Conservation (phyloP, 371 early-diverging fungal species). For the Mortierella sp. region DNA sequence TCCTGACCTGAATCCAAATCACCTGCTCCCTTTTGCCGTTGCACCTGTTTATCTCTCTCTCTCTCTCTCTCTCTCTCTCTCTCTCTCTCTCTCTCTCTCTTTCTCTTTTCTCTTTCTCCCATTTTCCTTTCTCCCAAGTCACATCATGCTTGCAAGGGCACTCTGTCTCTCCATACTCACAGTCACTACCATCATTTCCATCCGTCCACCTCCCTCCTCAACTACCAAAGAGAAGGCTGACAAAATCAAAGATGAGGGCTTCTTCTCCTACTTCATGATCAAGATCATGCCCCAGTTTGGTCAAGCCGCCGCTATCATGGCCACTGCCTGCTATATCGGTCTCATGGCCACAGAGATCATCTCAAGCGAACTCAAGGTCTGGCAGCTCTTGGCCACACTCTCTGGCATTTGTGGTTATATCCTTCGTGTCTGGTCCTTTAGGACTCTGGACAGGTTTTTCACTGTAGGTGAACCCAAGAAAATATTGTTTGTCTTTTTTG, state of each 20-base stretch:
- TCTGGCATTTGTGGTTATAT: constrained; percentile 24
- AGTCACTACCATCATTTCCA: constrained; percentile 25
- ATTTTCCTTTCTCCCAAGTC: background rate
- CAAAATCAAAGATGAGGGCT: constrained; percentile 43
- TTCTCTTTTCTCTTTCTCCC: background rate
- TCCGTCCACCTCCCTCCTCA: constrained; percentile 33
- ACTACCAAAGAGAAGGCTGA: constrained; percentile 32
- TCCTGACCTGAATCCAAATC: background rate
- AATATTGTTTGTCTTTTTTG: no score
- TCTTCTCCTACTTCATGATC: constrained; percentile 29
- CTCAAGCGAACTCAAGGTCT: constrained; percentile 16
- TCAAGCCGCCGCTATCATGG: constrained; percentile 20
- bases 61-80: background rate
- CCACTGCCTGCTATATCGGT: constrained; percentile 18
- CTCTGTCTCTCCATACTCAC: constrained; percentile 30
- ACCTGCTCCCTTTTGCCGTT: background rate
- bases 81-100: background rate
- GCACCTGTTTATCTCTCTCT: background rate
- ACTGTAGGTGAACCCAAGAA: constrained; percentile 31
- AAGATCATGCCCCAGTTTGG: constrained; percentile 19
- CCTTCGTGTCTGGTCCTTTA: constrained; percentile 32
- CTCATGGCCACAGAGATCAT: constrained; percentile 25
- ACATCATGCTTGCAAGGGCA: constrained; percentile 36
- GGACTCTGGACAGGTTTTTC: constrained; percentile 40
- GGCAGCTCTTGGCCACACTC: constrained; percentile 23